Evolutionary conservation across 1,284 basidiomycete species (phyloP), one percentile per base, ranked within the genome.

Genomic region (Puccinia horiana): DNA sequence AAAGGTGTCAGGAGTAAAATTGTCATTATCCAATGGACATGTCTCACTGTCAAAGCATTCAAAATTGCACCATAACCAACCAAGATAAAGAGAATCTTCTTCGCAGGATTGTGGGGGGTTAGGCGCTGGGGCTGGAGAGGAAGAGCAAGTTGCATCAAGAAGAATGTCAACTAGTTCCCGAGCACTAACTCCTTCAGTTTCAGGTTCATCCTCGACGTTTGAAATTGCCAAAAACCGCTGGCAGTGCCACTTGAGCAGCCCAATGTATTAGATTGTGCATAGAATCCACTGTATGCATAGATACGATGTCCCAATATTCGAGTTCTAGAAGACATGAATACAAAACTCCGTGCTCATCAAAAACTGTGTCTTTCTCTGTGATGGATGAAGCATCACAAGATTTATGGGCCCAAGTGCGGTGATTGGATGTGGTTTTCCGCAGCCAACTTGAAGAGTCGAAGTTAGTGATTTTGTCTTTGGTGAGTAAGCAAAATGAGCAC

Each of bases 401-500:
- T 44, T 49, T 18, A 29, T 54, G 44, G 3, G 77, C 67, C 77
- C 77, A 80, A 14, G 42, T 29, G n/a, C 20, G 20, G 29, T 73
- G 69, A 32, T 80, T 8, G 18, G 26, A 16, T 29, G 49, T 49
- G 16, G 67, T 61, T 32, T 56, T n/a, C 40, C n/a, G 16, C n/a
- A 20, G 32, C 78, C 78, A 80, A 4, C 54, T 29, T 8, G 44
- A 26, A 5, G 23, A 18, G 47, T 80, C 69, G 3, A 80, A 40
- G 58, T 80, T 80, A 9, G 18, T 37, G 47, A 80, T 80, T 1
- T 58, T 3, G 5, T 37, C 18, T 76, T 79, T 32, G 80, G 6
- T 14, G 18, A 77, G 9, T 9, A 42, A 14, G 44, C 83, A 84
- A 37, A 52, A 79, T 0, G 76, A 83, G 63, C 83, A 84, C 70